Base-by-base conservation (phyloP, 2,329 filamentous ascomycete species). In the Aureobasidium leucospermi region DNA sequence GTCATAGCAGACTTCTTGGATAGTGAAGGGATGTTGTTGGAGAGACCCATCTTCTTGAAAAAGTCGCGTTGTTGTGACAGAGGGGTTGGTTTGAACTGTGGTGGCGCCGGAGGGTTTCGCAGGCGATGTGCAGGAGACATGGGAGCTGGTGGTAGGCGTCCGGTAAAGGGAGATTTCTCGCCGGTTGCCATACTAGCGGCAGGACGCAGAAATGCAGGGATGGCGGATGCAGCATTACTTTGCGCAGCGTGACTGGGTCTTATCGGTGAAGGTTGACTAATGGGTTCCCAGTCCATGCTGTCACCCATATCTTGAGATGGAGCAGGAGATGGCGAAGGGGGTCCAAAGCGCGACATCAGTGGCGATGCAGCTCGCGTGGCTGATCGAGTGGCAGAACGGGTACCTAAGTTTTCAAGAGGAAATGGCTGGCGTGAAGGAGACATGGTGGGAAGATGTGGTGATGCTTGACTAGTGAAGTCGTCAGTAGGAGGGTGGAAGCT, bases 271-370 rank as follows among this genome's bases (percentile, higher is more conserved):
- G 52, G 32, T 11, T 59, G 60, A 23, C 57, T 52, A 6, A 51
- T 41, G 0, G 86, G 85, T 2, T 85, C 82, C 84, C 87, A 90
- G 67, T 91, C 88, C 88, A 92, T 91, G 59, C 81, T 80, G 41
- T 87, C 82, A 1, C 75, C 75, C 60, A 66, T 62, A 28, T 70
- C 66, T 1, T 66, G 23, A 36, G 28, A 57, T 41, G 32, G 34
- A 19, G 36, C 52, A 7, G 60, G 55, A 36, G 48, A 45, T 16
- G 47, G 55, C 16, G 32, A 41, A 13, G 36, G 60, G 4, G 10
- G 60, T 31, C 67, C 65, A 57, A 62, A 23, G 59, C 59, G 51
- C 45, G 63, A 58, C n/a, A 58, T 51, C 31, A 61, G 46, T 9
- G 62, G 57, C 19, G 51, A 58, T 42, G 60, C 42, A 41, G 31